Evolutionary conservation across 176 grass and related monocot genomes (phyloP), one percentile per base, ranked within the genome.

Genomic region (Hsuehochloa calcarea): DNA sequence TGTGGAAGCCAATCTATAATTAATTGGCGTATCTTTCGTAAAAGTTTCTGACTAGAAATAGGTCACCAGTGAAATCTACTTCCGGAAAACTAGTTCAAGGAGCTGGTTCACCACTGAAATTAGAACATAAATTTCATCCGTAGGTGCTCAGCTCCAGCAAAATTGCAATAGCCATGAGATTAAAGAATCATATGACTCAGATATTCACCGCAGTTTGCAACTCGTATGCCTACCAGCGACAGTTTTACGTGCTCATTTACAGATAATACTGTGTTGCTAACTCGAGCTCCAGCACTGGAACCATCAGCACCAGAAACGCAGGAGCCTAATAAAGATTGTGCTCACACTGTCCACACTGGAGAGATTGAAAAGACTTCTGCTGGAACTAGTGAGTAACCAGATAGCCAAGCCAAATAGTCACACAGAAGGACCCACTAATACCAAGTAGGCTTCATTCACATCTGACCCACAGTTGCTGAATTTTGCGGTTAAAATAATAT

Each of bases 311-410:
- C 49, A 82, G 79, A 82, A 79, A 86, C 56, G 26, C 65, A 71
- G 65, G 10, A 56, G n/a, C 35, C 45, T 25, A 40, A 78, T 13
- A 82, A 78, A 82, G 25, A 86, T 65, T 26, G 83, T 56, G 79
- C 52, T 75, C 81, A 76, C 51, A 70, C 29, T 51, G 74, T 80
- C 76, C 75, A 74, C 72, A 76, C 68, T 37, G 74, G 25, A 47
- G 54, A 59, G 23, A 64, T 27, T 41, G 75, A 25, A 80, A 91
- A 91, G 74, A 82, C 80, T 55, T 71, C 70, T 29, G 26, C 88
- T 88, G 70, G 82, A 80, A 62, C 69, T 81, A 87, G 69, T 50
- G 51, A 75, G 55, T 23, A 78, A 55, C 14, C 55, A 65, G 29
- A 54, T 38, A 69, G 23, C 61, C 56, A 20, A 80, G 20, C 20